Conservation (phyloP, 768 basidiomycete species). For the Rubroboletus satanas region DNA sequence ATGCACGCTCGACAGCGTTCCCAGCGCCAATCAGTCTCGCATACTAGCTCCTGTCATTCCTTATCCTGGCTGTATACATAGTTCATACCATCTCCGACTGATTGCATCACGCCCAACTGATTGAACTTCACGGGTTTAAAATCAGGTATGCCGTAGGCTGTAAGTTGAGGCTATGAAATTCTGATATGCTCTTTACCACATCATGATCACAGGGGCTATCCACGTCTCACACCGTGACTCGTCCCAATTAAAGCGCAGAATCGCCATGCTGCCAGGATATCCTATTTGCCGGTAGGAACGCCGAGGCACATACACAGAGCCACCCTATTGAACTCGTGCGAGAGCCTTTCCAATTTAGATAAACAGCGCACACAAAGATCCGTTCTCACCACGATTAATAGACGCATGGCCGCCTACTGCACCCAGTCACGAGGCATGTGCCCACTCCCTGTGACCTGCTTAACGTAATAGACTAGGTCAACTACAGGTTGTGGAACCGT, state of each 20-base stretch:
- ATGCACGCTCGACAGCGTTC: not conserved
- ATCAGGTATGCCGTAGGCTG: slow-evolving; percentile 1
- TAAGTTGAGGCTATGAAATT: slow-evolving; percentile 4
- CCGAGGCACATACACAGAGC: slow-evolving; percentile 1
- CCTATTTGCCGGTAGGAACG: slow-evolving; percentile 1
- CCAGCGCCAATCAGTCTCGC: slow-evolving; percentile 4
- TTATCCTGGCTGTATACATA: not conserved
- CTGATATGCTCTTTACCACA: not conserved
- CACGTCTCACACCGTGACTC: not conserved
- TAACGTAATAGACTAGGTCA: not conserved
- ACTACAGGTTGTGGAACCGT: not conserved
- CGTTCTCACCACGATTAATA: slow-evolving; percentile 8
- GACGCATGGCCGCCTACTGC: slow-evolving; percentile 2
- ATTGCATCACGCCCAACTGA: slow-evolving; percentile 16
- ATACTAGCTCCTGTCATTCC: not conserved
- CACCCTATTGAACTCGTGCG: not conserved
- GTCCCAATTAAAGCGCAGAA: not conserved
- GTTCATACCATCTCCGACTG: slow-evolving; percentile 1
- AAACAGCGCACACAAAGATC: not conserved
- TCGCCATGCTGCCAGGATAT: not conserved
- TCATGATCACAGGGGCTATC: slow-evolving; percentile 12
- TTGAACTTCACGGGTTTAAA: slow-evolving; percentile 4
- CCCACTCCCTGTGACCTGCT: not conserved
- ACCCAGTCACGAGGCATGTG: not conserved
- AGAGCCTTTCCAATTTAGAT: not conserved